A percentile compares a stretch with the other conserved stretches of the same genome.
Conservation (phyloP, 164 flowering plant genomes). For the Brasenia schreberi region DNA sequence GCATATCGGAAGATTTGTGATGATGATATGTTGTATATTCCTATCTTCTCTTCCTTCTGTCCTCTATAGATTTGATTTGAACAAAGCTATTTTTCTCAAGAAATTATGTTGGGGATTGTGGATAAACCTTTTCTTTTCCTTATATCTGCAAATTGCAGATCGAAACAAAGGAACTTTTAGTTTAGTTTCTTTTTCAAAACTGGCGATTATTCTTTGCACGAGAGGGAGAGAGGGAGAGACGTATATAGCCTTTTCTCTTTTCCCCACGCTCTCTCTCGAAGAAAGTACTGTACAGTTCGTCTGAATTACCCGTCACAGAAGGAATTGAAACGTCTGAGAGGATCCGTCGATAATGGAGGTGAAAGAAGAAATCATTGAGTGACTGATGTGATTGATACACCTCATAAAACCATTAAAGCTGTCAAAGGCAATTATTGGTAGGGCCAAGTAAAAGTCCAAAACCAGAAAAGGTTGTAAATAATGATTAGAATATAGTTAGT, state of each 20-base stretch:
- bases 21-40: background rate
- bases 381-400: background rate
- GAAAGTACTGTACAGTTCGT: background rate
- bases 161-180: background rate
- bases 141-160: background rate
- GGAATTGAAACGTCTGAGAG: background rate
- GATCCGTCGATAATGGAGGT: background rate
- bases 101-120: background rate
- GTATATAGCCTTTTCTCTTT: background rate
- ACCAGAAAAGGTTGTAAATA: background rate
- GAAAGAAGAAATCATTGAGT: background rate
- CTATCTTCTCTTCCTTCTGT: background rate
- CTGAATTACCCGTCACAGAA: no score
- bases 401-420: background rate
- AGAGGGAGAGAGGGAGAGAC: background rate
- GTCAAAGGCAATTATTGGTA: background rate
- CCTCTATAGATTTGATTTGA: background rate
- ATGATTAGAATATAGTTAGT: no score
- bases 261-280: background rate
- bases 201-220: background rate
- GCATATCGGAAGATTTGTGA: conserved; percentile 43
- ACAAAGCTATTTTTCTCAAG: background rate
- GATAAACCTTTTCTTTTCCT: background rate
- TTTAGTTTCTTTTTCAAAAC: background rate
- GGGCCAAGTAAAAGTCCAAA: background rate